phyloP scores from a whole-genome alignment of 1,139 yeast genomes.

The Suhomyces choctaworum region DNA sequence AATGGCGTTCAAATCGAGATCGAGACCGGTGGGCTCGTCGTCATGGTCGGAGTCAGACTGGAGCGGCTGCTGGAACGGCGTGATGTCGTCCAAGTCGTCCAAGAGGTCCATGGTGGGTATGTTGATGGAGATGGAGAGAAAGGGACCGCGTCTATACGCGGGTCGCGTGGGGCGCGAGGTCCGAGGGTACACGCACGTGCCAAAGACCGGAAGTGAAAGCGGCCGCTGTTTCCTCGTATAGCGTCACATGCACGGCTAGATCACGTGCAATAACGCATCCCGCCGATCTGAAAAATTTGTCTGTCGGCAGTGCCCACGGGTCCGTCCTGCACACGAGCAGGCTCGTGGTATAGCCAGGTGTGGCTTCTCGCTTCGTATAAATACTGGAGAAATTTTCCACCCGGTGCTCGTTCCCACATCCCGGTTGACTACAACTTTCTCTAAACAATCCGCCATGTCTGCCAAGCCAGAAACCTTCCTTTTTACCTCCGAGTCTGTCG shows the following conservation, averaged over 20 bases:
- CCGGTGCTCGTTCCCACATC: neutral
- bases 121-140: neutral
- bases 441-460: constrained; percentile 11
- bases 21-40: constrained; percentile 15
- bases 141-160: neutral
- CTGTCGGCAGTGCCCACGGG: constrained; percentile 8
- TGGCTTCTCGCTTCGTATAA: constrained; percentile 11
- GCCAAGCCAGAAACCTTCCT: constrained; percentile 50
- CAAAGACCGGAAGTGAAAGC: neutral
- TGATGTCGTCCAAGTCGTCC: constrained; percentile 21
- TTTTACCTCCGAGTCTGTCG: constrained; percentile 95
- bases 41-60: constrained; percentile 14
- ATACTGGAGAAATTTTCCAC: constrained; percentile 8
- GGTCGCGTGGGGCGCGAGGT: neutral
- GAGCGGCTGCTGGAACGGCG: constrained; percentile 10
- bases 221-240: neutral
- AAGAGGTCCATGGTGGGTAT: constrained; percentile 22
- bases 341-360: constrained; percentile 8
- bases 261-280: constrained; percentile 14
- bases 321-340: constrained; percentile 5
- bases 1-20: constrained; percentile 18
- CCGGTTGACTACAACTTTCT: constrained; percentile 1
- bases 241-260: constrained; percentile 7
- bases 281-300: constrained; percentile 2
- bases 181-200: neutral